Conservation (phyloP, 2,329 filamentous ascomycete genomes). For the Ophiostoma perfectum region DNA sequence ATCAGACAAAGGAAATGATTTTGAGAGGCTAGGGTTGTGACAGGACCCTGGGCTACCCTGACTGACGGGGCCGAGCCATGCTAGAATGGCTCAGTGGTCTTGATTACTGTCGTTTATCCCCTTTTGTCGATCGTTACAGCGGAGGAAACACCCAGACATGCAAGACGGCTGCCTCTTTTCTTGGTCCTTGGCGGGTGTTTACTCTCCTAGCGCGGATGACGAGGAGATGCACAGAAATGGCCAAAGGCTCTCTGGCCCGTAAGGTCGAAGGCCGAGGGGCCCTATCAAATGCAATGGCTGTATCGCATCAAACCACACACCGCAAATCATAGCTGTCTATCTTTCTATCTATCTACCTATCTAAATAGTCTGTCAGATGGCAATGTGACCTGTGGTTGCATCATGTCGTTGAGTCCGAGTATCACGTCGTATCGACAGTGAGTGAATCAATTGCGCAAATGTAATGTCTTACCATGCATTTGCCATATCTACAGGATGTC, state of each 20-base stretch:
- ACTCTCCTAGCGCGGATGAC: slow-evolving; percentile 7
- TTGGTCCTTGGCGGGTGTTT: background rate
- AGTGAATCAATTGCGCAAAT: background rate
- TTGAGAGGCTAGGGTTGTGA: too few relatives aligned
- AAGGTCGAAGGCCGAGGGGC: too few relatives aligned
- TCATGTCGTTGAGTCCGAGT: background rate
- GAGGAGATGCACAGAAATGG: background rate
- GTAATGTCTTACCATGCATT: background rate
- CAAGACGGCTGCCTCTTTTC: slow-evolving; percentile 9
- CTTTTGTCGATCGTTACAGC: slow-evolving; percentile 7
- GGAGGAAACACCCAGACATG: background rate
- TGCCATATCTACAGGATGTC: background rate
- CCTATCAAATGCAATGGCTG: too few relatives aligned
- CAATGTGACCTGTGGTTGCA: slow-evolving; percentile 14
- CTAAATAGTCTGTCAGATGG: background rate
- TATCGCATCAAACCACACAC: too few relatives aligned
- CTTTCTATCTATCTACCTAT: background rate
- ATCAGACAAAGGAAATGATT: too few relatives aligned
- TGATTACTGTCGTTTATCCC: background rate
- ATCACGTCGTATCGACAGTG: background rate
- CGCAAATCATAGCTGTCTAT: background rate
- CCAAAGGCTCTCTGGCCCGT: too few relatives aligned
- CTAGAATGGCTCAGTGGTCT: background rate
- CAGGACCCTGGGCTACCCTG: background rate
- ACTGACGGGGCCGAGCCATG: too few relatives aligned